These are phyloP conservation scores for Trifolium pratense DNA, from an alignment of 306 rosid genomes.

Conservation along the genomic window DNA sequence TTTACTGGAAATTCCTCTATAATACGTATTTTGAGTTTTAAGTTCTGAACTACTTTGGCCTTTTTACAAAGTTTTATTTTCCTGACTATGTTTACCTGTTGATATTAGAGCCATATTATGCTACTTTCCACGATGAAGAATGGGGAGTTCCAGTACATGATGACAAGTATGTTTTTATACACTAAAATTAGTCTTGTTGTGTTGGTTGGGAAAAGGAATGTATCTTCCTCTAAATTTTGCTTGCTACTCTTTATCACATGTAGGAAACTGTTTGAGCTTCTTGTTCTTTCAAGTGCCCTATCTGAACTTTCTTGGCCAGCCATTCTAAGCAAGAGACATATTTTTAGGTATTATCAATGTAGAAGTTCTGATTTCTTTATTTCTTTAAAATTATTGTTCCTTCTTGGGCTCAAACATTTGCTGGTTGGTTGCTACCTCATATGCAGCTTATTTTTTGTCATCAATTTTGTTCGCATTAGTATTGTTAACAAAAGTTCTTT, in stretches of 20 bases:
- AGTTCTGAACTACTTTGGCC: slow-evolving; percentile 9
- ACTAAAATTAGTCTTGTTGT: slow-evolving; percentile 35
- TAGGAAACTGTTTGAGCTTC: slow-evolving; percentile 86
- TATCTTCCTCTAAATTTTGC: slow-evolving; percentile 28
- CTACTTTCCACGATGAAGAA: slow-evolving; percentile 81
- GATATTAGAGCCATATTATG: slow-evolving; percentile 65
- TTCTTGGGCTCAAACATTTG: slow-evolving; percentile 28
- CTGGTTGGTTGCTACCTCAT: not conserved
- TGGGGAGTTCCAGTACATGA: slow-evolving; percentile 89
- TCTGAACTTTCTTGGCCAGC: slow-evolving; percentile 86
- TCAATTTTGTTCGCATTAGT: slow-evolving; percentile 12
- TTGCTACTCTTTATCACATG: slow-evolving; percentile 43
- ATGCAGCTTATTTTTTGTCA: slow-evolving; percentile 14
- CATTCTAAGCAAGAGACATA: slow-evolving; percentile 76
- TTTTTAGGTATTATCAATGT: slow-evolving; percentile 62
- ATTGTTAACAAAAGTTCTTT: slow-evolving; percentile 48
- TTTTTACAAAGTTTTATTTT: slow-evolving; percentile 28
- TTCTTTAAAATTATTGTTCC: not conserved
- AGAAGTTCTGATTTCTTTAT: slow-evolving; percentile 13
- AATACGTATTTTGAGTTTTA: not conserved
- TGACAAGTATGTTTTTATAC: slow-evolving; percentile 64
- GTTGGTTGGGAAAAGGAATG: slow-evolving; percentile 24
- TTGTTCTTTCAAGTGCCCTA: slow-evolving; percentile 75
- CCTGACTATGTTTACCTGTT: slow-evolving; percentile 50
- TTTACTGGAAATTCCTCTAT: slow-evolving; percentile 16